Evolutionary conservation across 1,139 yeast genomes (phyloP).

Genomic region (Scheffersomyces lignicola): DNA sequence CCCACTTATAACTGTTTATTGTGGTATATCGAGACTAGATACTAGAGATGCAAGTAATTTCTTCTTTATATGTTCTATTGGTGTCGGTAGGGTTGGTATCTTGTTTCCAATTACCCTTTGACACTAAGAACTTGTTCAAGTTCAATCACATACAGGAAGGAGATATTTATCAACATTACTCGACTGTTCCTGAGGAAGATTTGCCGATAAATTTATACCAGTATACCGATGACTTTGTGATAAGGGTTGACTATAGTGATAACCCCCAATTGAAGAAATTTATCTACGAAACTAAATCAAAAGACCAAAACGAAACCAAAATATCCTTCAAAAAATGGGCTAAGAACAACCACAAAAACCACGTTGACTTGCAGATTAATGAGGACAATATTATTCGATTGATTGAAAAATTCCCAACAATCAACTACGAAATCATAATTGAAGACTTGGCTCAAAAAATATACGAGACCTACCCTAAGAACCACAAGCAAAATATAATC

Average conservation of each 20-base stretch:
- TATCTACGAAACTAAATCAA: slow-evolving; percentile 12
- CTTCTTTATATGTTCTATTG: background rate
- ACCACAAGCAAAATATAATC: slow-evolving; percentile 12
- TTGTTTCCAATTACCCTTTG: slow-evolving; percentile 13
- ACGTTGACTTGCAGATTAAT: slow-evolving; percentile 38
- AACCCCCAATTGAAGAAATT: slow-evolving; percentile 19
- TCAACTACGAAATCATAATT: slow-evolving; percentile 41
- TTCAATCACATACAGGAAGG: slow-evolving; percentile 3
- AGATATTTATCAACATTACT: slow-evolving; percentile 14
- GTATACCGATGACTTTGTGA: slow-evolving; percentile 52
- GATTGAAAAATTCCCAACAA: slow-evolving; percentile 18
- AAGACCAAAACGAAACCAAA: slow-evolving; percentile 4
- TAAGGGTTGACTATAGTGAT: slow-evolving; percentile 37
- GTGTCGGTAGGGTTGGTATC: background rate
- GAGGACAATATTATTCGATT: slow-evolving; percentile 23
- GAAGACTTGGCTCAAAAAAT: slow-evolving; percentile 58
- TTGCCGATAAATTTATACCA: slow-evolving; percentile 51
- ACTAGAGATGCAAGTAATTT: background rate
- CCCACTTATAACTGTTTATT: no score
- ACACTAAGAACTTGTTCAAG: slow-evolving; percentile 3
- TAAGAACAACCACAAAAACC: slow-evolving; percentile 20
- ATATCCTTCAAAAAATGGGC: slow-evolving; percentile 33
- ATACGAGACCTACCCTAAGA: slow-evolving; percentile 52
- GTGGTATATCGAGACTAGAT: no score
- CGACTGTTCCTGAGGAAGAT: slow-evolving; percentile 16